Conservation (phyloP, 352 stramenopile genomes). For the Phytophthora pluvialis region DNA sequence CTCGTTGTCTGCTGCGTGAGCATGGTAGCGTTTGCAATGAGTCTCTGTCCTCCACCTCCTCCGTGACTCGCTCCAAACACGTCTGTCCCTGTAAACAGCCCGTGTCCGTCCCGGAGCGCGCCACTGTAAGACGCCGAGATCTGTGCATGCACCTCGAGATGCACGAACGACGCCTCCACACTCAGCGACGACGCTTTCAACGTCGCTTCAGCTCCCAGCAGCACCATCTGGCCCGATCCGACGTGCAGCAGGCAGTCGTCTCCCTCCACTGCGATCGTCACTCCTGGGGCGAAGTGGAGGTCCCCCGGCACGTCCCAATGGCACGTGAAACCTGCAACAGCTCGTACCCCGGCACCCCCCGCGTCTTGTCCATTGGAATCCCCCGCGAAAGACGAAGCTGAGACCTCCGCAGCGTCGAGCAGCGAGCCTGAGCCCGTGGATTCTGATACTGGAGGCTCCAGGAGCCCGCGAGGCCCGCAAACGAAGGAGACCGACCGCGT, state of each 20-base stretch:
- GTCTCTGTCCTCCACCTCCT: slow-evolving; percentile 55
- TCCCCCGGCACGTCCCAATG: slow-evolving; percentile 69
- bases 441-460: slow-evolving; percentile 4
- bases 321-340: slow-evolving; percentile 47
- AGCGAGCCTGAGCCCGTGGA: slow-evolving; percentile 12
- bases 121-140: slow-evolving; percentile 48
- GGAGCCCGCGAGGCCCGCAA: slow-evolving; percentile 34
- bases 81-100: slow-evolving; percentile 47
- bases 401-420: not conserved
- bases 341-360: not conserved
- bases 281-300: slow-evolving; percentile 45
- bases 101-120: slow-evolving; percentile 29
- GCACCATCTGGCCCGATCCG: slow-evolving; percentile 60
- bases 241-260: slow-evolving; percentile 66
- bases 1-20: slow-evolving; percentile 40
- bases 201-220: slow-evolving; percentile 39
- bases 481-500: slow-evolving; percentile 45
- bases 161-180: slow-evolving; percentile 70
- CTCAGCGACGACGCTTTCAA: slow-evolving; percentile 55
- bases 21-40: slow-evolving; percentile 47
- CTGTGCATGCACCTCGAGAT: slow-evolving; percentile 46
- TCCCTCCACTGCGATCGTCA: slow-evolving; percentile 49
- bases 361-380: slow-evolving; percentile 3
- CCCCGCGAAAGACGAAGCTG: slow-evolving; percentile 11
- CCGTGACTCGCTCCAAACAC: slow-evolving; percentile 60